Evolutionary conservation across 2,329 filamentous ascomycete species (phyloP), one percentile per base, ranked within the genome.

Genomic region (Fusarium buxicola): DNA sequence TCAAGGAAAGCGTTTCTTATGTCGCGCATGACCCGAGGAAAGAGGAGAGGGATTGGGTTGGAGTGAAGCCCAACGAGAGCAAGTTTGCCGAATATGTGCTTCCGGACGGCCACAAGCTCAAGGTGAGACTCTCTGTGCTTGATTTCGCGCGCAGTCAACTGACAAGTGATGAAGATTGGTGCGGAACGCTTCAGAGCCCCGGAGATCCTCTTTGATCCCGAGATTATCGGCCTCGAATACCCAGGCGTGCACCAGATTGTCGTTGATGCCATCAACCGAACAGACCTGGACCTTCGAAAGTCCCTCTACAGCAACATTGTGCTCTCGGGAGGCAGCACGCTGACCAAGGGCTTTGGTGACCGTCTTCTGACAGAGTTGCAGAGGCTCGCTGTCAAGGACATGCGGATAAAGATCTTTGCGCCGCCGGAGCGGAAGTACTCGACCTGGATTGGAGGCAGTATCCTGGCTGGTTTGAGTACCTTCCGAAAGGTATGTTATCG

Each of bases 331-430:
- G 95, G 95, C 50, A 96, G 93, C 73, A 99, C 95, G 24, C 83
- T 99, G 74, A 98, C 94, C 70, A 97, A 95, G 81, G 95, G 95
- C 39, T 99, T 99, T 74, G 94, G 94, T 54, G 95, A 98, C 78
- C 87, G 95, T 47, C 81, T 99, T 69, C 83, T 99, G 74, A 89
- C 92, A 69, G 95, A 99, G 80, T 90, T 98, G 67, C 95, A 97
- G 80, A 86, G 90, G 75, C 82, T 98, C 71, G 95, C 95, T 10
- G 93, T 98, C 69, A 97, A 97, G 83, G 95, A 99, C 76, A 99
- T 97, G 94, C 89, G 94, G 73, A 98, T 99, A 82, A 97, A 97
- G 84, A 99, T 99, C 74, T 97, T 96, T 81, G 95, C 95, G 50
- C 95, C 95, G 52, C 94, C 95, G 7, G 95, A 99, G 83, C 86